phyloP scores from a whole-genome alignment of 2,329 filamentous ascomycete species.

The Colletotrichum costaricense region DNA sequence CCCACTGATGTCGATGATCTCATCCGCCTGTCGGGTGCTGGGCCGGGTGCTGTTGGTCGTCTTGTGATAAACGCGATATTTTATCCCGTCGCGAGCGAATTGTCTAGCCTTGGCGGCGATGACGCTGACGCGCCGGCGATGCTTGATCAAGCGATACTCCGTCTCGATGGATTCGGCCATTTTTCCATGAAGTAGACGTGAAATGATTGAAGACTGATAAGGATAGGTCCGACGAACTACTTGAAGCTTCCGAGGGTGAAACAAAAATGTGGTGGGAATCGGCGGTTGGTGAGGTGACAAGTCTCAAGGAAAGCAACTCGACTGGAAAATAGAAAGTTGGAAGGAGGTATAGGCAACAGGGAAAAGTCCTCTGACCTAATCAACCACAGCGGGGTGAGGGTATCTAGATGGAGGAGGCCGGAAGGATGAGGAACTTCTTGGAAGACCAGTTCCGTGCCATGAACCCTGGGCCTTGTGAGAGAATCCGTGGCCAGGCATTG shows the following conservation, averaged over 20 bases:
- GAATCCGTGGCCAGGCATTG: neutral
- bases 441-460: neutral
- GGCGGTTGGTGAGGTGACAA: neutral
- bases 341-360: neutral
- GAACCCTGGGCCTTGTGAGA: no score
- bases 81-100: constrained; percentile 55
- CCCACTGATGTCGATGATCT: constrained; percentile 73
- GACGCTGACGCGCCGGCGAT: constrained; percentile 47
- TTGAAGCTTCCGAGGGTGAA: neutral
- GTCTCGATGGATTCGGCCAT: neutral
- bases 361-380: neutral
- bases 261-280: neutral
- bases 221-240: neutral
- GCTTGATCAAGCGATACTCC: neutral
- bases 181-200: neutral
- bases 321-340: neutral
- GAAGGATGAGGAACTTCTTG: neutral
- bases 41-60: constrained; percentile 80
- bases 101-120: constrained; percentile 55
- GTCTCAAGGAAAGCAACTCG: neutral
- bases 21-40: constrained; percentile 54
- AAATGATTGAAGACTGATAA: neutral
- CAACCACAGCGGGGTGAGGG: neutral
- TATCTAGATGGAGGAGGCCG: neutral
- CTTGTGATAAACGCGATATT: constrained; percentile 80